Evolutionary conservation across 257 asterid species (phyloP).

Genomic region (Ajuga chamaepitys): DNA sequence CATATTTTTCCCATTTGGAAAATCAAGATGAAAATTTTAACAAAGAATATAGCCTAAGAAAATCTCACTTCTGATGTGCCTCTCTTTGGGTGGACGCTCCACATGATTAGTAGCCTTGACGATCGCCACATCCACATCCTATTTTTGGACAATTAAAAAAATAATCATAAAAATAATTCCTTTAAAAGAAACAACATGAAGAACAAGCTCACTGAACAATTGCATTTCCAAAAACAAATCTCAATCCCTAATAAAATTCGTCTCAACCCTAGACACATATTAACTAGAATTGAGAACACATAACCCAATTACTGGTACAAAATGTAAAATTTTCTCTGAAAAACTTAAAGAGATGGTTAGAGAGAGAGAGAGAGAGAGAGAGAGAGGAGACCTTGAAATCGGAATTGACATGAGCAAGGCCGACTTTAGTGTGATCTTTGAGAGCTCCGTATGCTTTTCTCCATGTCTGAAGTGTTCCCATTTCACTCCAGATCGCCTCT

Average conservation of each 20-base stretch:
- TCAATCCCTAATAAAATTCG: background rate
- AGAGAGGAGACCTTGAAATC: slow-evolving; percentile 68
- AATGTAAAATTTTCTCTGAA: background rate
- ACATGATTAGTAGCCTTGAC: slow-evolving; percentile 99
- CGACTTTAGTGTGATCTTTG: slow-evolving; percentile 82
- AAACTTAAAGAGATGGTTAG: too few species aligned
- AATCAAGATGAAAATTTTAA: slow-evolving; percentile 1
- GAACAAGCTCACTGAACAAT: slow-evolving; percentile 2
- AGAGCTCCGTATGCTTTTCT: slow-evolving; percentile 86
- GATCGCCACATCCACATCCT: slow-evolving; percentile 98
- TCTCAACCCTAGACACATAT: background rate
- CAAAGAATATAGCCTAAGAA: background rate
- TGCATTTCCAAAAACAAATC: background rate
- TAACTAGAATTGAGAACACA: slow-evolving; percentile 8
- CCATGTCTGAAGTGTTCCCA: slow-evolving; percentile 77
- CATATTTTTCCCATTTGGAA: slow-evolving; percentile 4
- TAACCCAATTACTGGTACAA: background rate
- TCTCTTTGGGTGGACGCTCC: slow-evolving; percentile 89
- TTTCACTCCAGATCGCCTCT: slow-evolving; percentile 21
- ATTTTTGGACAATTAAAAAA: slow-evolving; percentile 19
- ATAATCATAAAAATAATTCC: background rate
- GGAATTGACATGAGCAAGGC: slow-evolving; percentile 89
- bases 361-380: background rate
- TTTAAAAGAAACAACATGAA: background rate
- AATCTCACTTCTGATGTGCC: slow-evolving; percentile 78